Evolutionary conservation across 306 rosid species (phyloP).

Genomic region (Argentina anserina): DNA sequence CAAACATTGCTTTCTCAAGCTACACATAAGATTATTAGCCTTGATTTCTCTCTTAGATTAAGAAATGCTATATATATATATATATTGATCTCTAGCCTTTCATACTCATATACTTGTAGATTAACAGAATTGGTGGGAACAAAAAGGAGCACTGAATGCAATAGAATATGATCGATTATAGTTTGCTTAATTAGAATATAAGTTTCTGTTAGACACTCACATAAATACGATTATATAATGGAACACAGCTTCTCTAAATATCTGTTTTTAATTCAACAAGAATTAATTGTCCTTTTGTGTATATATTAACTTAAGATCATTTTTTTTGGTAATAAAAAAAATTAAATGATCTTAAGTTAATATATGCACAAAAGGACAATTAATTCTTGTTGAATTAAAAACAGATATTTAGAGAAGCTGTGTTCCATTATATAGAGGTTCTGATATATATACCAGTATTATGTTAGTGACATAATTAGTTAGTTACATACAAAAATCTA

Average conservation of each 20-base stretch:
- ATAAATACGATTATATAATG: too few relatives aligned
- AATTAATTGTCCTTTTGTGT: neutral
- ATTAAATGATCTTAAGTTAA: too few relatives aligned
- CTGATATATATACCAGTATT: neutral
- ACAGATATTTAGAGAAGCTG: neutral
- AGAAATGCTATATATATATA: too few relatives aligned
- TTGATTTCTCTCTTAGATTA: neutral
- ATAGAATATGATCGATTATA: neutral
- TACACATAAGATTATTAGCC: neutral
- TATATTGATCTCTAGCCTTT: neutral
- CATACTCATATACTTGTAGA: neutral
- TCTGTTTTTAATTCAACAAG: neutral
- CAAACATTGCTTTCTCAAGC: neutral
- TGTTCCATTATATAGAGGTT: too few relatives aligned
- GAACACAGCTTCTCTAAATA: neutral
- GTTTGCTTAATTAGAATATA: neutral
- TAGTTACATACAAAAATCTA: neutral
- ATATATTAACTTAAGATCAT: too few relatives aligned
- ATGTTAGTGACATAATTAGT: neutral
- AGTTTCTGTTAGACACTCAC: neutral
- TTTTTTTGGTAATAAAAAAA: too few relatives aligned
- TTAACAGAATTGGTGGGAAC: neutral
- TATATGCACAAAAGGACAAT: neutral
- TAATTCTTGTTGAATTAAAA: neutral
- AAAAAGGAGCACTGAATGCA: neutral